Evolutionary conservation across 805 yeast species (phyloP), one percentile per base, ranked within the genome.

Genomic region (Candida coleopterorum): DNA sequence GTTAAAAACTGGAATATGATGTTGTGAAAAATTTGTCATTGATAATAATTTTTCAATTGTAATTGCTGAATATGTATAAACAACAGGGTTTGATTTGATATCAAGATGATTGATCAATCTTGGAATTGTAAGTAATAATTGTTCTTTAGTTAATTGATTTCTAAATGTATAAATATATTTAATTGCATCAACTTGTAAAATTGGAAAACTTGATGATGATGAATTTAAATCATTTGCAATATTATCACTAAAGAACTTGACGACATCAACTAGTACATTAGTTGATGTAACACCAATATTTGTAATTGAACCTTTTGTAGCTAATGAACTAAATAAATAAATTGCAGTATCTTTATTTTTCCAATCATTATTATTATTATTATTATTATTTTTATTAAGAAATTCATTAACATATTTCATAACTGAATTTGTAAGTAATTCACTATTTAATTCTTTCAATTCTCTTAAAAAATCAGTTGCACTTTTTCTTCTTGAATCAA

Each of bases 381-480:
- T n/a, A 49, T 79, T 16, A 64, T 63, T n/a, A 60, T 53, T 42
- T 6, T 9, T 3, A 8, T 8, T 10, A 9, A 90, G 69, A 54
- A 81, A 88, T 22, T 72, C 72, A 34, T 76, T 72, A 28, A 89
- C 83, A 53, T 86, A 88, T 5, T 56, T 59, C 78, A 84, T 73
- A 17, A 88, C 86, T 2, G 83, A 77, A 36, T 73, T 71, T 0
- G 97, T 89, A 18, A 86, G 82, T 18, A 77, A 58, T 25, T 75
- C 72, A 47, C 88, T 88, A 53, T 85, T 79, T 37, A 79, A 81
- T 32, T 79, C 85, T 49, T 88, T 86, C 48, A 93, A 71, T 49
- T 87, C 95, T 43, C 94, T 76, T 47, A 93, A 66, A 52, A 93
- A 88, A 51, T 87, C 97, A 2, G 95, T 85, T n/a, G 97, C 80